These are phyloP conservation scores for Fomes fomentarius DNA, from an alignment of 1,284 basidiomycete genomes.

Conservation along the genomic window DNA sequence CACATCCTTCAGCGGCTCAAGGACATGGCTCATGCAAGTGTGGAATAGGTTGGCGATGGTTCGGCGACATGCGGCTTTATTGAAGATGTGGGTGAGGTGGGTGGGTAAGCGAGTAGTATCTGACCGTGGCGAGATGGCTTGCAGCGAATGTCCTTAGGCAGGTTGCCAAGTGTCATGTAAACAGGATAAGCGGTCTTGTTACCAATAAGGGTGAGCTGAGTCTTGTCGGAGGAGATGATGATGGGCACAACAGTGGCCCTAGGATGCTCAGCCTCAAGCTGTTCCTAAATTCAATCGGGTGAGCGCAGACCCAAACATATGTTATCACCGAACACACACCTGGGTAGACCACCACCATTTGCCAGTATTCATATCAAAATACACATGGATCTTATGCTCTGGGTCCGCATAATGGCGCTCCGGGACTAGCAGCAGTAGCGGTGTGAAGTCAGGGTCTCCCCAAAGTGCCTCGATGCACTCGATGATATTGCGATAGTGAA, in stretches of 20 bases:
- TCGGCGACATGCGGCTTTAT: not conserved
- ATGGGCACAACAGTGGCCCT: not conserved
- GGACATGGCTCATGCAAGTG: constrained; percentile 34
- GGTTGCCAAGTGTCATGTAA: constrained; percentile 44
- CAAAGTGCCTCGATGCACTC: constrained; percentile 35
- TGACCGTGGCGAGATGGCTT: constrained; percentile 35
- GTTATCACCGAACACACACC: constrained; percentile 22
- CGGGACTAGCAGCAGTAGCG: constrained; percentile 34
- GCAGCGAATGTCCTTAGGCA: constrained; percentile 40
- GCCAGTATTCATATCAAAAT: constrained; percentile 43
- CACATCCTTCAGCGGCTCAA: constrained; percentile 16
- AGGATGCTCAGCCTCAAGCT: constrained; percentile 27
- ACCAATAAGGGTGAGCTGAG: constrained; percentile 25
- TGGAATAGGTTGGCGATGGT: constrained; percentile 37
- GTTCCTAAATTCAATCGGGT: constrained; percentile 35
- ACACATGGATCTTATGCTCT: constrained; percentile 24
- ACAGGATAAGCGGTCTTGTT: constrained; percentile 42
- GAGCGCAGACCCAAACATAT: constrained; percentile 31
- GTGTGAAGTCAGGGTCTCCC: constrained; percentile 34
- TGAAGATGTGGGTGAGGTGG: constrained; percentile 8
- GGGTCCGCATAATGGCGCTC: constrained; percentile 33
- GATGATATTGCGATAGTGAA: constrained; percentile 30
- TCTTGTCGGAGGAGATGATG: not conserved
- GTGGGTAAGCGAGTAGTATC: constrained; percentile 41
- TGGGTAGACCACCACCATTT: constrained; percentile 45